Conservation (phyloP, 2,329 filamentous ascomycete genomes). For the Hymenoscyphus salicellus region DNA sequence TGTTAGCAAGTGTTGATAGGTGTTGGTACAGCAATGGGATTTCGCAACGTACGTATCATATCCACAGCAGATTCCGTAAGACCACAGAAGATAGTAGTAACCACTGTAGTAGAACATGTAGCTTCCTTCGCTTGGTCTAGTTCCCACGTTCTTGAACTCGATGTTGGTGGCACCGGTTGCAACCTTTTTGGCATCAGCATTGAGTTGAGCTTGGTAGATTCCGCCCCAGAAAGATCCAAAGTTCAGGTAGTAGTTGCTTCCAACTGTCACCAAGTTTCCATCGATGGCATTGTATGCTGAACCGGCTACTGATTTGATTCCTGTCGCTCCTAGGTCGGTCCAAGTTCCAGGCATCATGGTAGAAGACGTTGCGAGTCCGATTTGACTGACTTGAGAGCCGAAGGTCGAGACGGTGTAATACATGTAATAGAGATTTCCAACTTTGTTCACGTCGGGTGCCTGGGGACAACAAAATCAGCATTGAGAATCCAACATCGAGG, state of each 20-base stretch:
- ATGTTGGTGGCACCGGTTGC: conserved; percentile 44
- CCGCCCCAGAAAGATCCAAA: conserved; percentile 70
- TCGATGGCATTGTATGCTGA: conserved; percentile 61
- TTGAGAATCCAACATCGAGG: background rate
- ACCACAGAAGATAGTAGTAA: conserved; percentile 66
- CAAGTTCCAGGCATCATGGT: conserved; percentile 54
- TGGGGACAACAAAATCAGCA: conserved; percentile 29
- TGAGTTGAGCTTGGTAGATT: conserved; percentile 58
- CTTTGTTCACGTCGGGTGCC: conserved; percentile 61
- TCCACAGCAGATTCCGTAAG: conserved; percentile 59
- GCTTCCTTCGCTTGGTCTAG: conserved; percentile 54
- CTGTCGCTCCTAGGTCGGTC: conserved; percentile 57
- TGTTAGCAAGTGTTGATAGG: background rate
- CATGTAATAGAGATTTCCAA: conserved; percentile 59
- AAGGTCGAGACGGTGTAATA: conserved; percentile 58
- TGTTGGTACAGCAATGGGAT: background rate
- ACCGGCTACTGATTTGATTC: conserved; percentile 45
- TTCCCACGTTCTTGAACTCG: conserved; percentile 50
- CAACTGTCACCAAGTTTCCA: conserved; percentile 47
- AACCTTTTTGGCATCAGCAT: conserved; percentile 34
- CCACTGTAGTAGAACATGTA: conserved; percentile 53
- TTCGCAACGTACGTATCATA: conserved; percentile 42
- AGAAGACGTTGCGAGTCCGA: conserved; percentile 45
- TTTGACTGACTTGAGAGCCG: conserved; percentile 51
- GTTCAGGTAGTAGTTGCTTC: conserved; percentile 47